phyloP scores from a whole-genome alignment of 2,329 filamentous ascomycete genomes.

The Claviceps fusiformis region DNA sequence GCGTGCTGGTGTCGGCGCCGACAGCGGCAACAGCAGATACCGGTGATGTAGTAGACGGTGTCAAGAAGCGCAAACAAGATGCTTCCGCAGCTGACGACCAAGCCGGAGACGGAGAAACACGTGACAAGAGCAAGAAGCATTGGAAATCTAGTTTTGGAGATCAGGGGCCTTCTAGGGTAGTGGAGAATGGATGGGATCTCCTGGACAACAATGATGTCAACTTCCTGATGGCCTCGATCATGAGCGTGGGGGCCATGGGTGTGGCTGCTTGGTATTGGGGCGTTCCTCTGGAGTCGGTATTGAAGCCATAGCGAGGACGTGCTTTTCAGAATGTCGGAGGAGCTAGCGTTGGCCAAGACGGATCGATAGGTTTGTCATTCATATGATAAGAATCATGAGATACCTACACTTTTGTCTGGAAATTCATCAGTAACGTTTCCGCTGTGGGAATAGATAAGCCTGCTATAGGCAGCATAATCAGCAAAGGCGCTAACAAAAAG shows the following conservation, averaged over 20 bases:
- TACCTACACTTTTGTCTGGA: too few relatives aligned
- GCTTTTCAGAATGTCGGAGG: too few relatives aligned
- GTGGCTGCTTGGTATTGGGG: conserved; percentile 48
- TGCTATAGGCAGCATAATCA: too few relatives aligned
- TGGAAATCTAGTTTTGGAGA: conserved; percentile 39
- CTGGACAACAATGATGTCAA: conserved; percentile 96
- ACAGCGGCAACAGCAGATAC: not conserved
- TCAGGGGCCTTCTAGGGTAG: conserved; percentile 44
- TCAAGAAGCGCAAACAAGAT: conserved; percentile 22
- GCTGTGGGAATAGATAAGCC: too few relatives aligned
- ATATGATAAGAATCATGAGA: too few relatives aligned
- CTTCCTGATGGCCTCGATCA: conserved; percentile 71
- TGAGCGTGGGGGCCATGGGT: conserved; percentile 68
- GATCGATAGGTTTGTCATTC: too few relatives aligned
- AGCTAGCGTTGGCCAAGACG: too few relatives aligned
- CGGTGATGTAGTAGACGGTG: conserved; percentile 25
- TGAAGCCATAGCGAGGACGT: not conserved
- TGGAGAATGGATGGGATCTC: conserved; percentile 56
- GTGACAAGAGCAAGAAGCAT: conserved; percentile 31
- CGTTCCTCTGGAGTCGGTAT: conserved; percentile 30
- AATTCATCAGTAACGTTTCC: too few relatives aligned
- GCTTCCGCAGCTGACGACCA: conserved; percentile 21
- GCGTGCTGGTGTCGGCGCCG: conserved; percentile 33
- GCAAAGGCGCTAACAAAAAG: too few relatives aligned
- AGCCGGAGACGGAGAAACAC: conserved; percentile 26